These are phyloP conservation scores for Extremus antarcticus DNA, from an alignment of 495 filamentous ascomycete species.

Conservation along the genomic window DNA sequence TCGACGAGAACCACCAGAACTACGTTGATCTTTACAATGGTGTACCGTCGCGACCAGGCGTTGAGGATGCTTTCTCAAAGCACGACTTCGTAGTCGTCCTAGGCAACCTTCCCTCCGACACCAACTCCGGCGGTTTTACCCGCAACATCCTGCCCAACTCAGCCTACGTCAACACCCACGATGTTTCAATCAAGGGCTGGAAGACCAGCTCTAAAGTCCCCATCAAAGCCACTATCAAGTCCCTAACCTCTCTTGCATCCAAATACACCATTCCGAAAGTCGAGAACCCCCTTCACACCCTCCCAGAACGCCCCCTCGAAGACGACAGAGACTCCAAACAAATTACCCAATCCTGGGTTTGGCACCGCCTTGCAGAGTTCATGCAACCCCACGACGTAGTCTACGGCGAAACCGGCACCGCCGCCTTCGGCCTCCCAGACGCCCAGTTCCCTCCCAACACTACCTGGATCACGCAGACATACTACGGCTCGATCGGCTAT, in stretches of 20 bases:
- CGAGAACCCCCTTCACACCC: conserved; percentile 10
- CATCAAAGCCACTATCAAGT: conserved; percentile 26
- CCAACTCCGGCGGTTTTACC: conserved; percentile 29
- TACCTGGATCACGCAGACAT: conserved; percentile 27
- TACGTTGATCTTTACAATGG: conserved; percentile 31
- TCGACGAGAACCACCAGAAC: conserved; percentile 27
- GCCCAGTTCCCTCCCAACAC: conserved; percentile 13
- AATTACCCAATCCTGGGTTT: conserved; percentile 31
- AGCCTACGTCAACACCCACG: conserved; percentile 24
- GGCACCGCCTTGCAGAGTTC: conserved; percentile 23
- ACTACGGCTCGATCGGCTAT: conserved; percentile 32
- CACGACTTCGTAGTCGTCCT: conserved; percentile 27
- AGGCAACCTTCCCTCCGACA: conserved; percentile 28
- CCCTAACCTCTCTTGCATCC: not conserved
- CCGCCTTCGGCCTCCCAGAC: conserved; percentile 26
- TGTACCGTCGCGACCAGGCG: conserved; percentile 17
- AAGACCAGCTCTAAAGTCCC: conserved; percentile 19
- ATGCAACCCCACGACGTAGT: conserved; percentile 27
- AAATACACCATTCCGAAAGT: conserved; percentile 5
- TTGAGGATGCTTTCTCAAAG: conserved; percentile 13
- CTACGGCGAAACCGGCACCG: conserved; percentile 31
- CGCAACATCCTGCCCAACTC: conserved; percentile 18
- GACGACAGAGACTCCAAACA: conserved; percentile 23
- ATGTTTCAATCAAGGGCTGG: conserved; percentile 17
- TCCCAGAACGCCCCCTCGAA: conserved; percentile 12